These are phyloP conservation scores for Linnemannia elongata DNA, from an alignment of 192 early-diverging fungal genomes.

Conservation along the genomic window DNA sequence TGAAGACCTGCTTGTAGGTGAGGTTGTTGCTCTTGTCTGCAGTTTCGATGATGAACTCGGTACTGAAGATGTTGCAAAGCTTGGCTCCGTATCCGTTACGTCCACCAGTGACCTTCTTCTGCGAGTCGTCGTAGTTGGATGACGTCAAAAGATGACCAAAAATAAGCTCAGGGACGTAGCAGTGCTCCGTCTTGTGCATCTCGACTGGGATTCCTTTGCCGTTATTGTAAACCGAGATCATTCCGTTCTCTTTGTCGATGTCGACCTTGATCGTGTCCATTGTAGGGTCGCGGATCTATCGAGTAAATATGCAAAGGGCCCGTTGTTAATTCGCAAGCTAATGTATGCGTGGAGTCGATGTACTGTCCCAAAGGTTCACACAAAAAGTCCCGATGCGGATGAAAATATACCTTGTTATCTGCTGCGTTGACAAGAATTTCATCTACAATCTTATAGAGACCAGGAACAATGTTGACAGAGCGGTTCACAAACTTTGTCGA, in stretches of 20 bases:
- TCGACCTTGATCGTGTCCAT: slow-evolving; percentile 92
- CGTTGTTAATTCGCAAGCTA: neutral
- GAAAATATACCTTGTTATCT: slow-evolving; percentile 83
- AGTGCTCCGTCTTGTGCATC: slow-evolving; percentile 88
- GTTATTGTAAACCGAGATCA: slow-evolving; percentile 94
- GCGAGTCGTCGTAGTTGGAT: slow-evolving; percentile 96
- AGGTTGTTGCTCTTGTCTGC: slow-evolving; percentile 77
- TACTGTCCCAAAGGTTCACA: neutral
- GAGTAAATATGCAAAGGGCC: neutral
- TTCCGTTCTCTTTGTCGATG: slow-evolving; percentile 84
- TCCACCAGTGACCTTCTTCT: slow-evolving; percentile 96
- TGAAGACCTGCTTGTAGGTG: slow-evolving; percentile 89
- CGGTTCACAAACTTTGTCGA: slow-evolving; percentile 70
- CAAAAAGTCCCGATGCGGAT: neutral
- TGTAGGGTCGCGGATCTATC: slow-evolving; percentile 83
- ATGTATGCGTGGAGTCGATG: neutral
- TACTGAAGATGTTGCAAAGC: slow-evolving; percentile 97
- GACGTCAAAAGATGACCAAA: slow-evolving; percentile 98
- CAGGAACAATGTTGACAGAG: slow-evolving; percentile 83
- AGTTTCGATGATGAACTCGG: slow-evolving; percentile 94
- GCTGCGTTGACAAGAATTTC: slow-evolving; percentile 98
- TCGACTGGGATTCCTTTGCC: slow-evolving; percentile 96
- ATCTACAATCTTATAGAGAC: slow-evolving; percentile 98
- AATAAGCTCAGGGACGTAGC: slow-evolving; percentile 97
- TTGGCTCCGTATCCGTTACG: slow-evolving; percentile 96